Evolutionary conservation across 2,329 filamentous ascomycete genomes (phyloP), one percentile per base, ranked within the genome.

Genomic region (Colletotrichum eleusines): DNA sequence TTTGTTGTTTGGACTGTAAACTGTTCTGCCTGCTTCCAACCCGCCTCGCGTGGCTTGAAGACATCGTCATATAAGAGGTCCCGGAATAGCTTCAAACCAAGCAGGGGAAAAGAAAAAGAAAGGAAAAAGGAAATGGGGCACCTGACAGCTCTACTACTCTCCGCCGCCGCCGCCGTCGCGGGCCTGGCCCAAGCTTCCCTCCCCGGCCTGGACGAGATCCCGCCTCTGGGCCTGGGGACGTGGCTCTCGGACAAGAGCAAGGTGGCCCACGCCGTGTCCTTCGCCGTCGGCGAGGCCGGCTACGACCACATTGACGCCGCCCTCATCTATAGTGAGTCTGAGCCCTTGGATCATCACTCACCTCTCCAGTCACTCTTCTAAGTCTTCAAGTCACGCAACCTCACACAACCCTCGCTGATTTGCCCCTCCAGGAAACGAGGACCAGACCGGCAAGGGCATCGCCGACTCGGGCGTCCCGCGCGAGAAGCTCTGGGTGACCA

Each of bases 171-270:
- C 38, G 51, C 23, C 18, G 38, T 46, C 2, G 68, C 51, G 14
- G 69, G 69, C 6, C 31, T 71, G 58, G 69, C 58, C 46, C 58
- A 54, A 28, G 69, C 63, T 58, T 57, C 68, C 1, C 64, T 63
- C 6, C 53, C 68, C 26, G 58, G 69, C 35, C 38, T 71, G 7
- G 51, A 62, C 23, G 28, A 44, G 11, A 71, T 71, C 28, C 69
- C 69, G 0, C 40, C 69, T 33, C 42, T 71, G 2, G 69, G 69
- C 2, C 28, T 71, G 7, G 89, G 89, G 74, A 91, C 89, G 71
- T 92, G 90, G 90, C 88, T 92, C 79, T 85, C 88, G 9, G 83
- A 82, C 3, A 84, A 87, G 0, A 88, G 87, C 60, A 83, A 90
- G 77, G 88, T 91, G 63, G 82, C 85, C 61, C 79, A 81, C 1